Evolutionary conservation across 2,329 filamentous ascomycete genomes (phyloP), one percentile per base, ranked within the genome.

Genomic region (Botrytis medusae): DNA sequence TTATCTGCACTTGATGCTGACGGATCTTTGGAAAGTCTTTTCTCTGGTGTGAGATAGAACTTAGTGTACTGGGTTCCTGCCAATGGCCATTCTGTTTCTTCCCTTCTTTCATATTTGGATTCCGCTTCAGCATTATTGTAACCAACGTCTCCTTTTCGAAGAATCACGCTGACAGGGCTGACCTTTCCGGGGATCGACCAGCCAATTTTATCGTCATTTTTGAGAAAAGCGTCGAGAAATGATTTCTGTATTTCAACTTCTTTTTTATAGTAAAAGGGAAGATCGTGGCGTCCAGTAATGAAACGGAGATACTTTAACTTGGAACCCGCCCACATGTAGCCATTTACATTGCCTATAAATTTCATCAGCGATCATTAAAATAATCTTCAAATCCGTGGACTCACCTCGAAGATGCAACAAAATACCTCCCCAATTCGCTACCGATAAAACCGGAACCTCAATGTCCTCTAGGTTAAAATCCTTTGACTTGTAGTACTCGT

Each of bases 161-260:
- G 82, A 0, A 89, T 85, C 0, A 93, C 78, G 60, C 85, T 86
- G 1, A 93, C 89, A 0, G 88, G 85, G 0, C 91, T 84, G 0
- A 90, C 82, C 72, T 88, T 88, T 40, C 90, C 89, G 18, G 84
- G 83, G 16, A 82, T 78, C 0, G 85, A 85, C 89, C 90, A 92
- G n/a, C 89, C 89, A 0, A 83, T 84, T 0, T 84, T 82, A 77
- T 93, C 91, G 0, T 92, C 85, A 1, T 85, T 88, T 76, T 92
- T 93, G 51, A 93, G 84, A 78, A 93, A 93, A 0, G 91, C 91
- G 74, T 92, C 89, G 0, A 93, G 82, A 79, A 93, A 93, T 76
- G 87, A 88, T 64, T 84, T 85, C 78, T 93, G 91, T 0, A 93
- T 77, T 74, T 91, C 88, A 0, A 92, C 90, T 75, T 92, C 89